Evolutionary conservation across 2,329 filamentous ascomycete species (phyloP).

Genomic region (Colletotrichum caudatum): DNA sequence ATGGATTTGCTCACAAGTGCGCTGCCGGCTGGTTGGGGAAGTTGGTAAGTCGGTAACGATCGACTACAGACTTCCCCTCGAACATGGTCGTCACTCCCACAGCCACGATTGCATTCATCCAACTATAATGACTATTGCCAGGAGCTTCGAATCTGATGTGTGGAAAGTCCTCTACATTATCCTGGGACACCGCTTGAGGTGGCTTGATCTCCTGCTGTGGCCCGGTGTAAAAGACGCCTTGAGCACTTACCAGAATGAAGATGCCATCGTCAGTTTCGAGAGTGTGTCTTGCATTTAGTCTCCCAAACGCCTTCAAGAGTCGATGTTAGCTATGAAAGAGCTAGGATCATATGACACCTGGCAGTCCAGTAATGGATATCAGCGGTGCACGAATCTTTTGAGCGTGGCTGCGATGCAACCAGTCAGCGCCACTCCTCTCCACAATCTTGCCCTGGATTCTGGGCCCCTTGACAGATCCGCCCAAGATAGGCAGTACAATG

Average conservation of each 20-base stretch:
- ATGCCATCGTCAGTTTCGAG: conserved; percentile 43
- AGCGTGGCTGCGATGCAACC: conserved; percentile 39
- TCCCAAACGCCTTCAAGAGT: conserved; percentile 27
- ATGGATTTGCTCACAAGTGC: conserved; percentile 16
- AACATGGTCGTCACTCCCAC: conserved; percentile 44
- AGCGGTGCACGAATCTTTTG: conserved; percentile 30
- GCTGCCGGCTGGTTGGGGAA: conserved; percentile 24
- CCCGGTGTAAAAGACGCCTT: conserved; percentile 37
- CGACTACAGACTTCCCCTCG: conserved; percentile 43
- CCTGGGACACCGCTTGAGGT: conserved; percentile 36
- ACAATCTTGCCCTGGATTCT: conserved; percentile 43
- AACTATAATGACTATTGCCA: conserved; percentile 41
- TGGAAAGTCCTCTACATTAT: conserved; percentile 45
- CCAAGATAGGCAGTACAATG: conserved; percentile 43
- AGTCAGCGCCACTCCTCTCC: conserved; percentile 44
- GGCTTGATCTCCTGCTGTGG: conserved; percentile 7
- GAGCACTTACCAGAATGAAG: conserved; percentile 43
- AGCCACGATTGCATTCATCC: conserved; percentile 44
- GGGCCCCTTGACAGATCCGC: conserved; percentile 42
- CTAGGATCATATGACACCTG: background rate
- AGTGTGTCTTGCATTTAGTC: conserved; percentile 43
- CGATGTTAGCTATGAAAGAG: background rate
- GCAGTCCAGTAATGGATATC: background rate
- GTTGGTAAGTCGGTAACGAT: conserved; percentile 45
- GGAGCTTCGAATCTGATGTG: conserved; percentile 44